These are phyloP conservation scores for Tranzscheliella williamsii DNA, from an alignment of 1,284 basidiomycete genomes.

Conservation along the genomic window DNA sequence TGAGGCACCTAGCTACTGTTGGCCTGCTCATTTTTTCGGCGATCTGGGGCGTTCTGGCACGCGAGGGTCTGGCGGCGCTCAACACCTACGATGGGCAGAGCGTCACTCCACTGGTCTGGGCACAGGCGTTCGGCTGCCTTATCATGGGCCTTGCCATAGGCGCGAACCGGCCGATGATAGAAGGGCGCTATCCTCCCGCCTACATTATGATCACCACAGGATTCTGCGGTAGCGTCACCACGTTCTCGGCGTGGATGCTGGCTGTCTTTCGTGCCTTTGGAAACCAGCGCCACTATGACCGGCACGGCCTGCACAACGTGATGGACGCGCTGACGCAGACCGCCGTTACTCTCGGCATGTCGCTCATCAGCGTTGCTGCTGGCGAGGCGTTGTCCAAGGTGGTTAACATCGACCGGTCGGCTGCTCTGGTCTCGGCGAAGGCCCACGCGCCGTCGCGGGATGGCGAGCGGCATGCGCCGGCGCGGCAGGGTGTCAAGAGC, in stretches of 20 bases:
- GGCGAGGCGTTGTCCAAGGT: slow-evolving; percentile 31
- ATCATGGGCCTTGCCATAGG: slow-evolving; percentile 70
- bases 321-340: slow-evolving; percentile 58
- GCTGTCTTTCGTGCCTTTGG: slow-evolving; percentile 85
- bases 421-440: not conserved
- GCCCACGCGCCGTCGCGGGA: not conserved
- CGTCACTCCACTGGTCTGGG: slow-evolving; percentile 83
- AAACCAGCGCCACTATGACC: slow-evolving; percentile 68
- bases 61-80: slow-evolving; percentile 61
- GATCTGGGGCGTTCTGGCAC: slow-evolving; percentile 61
- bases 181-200: slow-evolving; percentile 64
- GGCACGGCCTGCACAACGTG: slow-evolving; percentile 75
- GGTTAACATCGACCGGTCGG: slow-evolving; percentile 3
- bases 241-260: slow-evolving; percentile 93
- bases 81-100: slow-evolving; percentile 72
- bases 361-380: slow-evolving; percentile 35
- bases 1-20: slow-evolving; percentile 41
- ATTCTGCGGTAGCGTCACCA: slow-evolving; percentile 93
- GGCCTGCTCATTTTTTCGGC: slow-evolving; percentile 59
- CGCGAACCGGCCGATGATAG: slow-evolving; percentile 30
- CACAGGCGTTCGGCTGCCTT: slow-evolving; percentile 85
- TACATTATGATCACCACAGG: slow-evolving; percentile 89
- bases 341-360: slow-evolving; percentile 44
- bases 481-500: too few relatives aligned
- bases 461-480: not conserved